A percentile compares a stretch with the other conserved stretches of the same genome.
Conservation (phyloP, 2,329 filamentous ascomycete species). For the Arthrobotrys pseudoclavata region DNA sequence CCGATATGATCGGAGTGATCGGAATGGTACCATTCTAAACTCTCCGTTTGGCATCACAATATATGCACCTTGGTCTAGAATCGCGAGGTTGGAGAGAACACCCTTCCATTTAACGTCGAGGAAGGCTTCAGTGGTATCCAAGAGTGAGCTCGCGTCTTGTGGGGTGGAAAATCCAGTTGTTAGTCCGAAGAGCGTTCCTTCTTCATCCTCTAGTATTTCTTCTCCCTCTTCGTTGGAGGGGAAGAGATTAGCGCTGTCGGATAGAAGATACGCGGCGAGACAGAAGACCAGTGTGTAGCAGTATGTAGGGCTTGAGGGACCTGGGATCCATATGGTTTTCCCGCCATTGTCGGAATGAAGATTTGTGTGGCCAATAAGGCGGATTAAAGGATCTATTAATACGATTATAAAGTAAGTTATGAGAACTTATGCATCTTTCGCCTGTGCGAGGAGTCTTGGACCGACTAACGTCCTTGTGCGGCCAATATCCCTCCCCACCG, state of each 20-base stretch:
- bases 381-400: slow-evolving; percentile 33
- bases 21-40: no score
- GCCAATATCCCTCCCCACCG: slow-evolving; percentile 31
- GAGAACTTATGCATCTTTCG: neutral
- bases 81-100: neutral
- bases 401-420: neutral
- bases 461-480: slow-evolving; percentile 35
- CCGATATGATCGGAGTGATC: neutral
- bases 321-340: neutral
- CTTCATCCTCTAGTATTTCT: neutral
- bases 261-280: slow-evolving; percentile 16
- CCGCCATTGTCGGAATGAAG: slow-evolving; percentile 4
- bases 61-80: neutral
- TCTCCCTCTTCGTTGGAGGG: neutral
- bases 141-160: neutral
- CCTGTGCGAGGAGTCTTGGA: neutral
- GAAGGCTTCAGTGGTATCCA: neutral
- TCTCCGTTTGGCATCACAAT: neutral
- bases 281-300: slow-evolving; percentile 36
- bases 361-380: slow-evolving; percentile 20
- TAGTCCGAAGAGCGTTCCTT: neutral
- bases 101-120: neutral
- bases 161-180: neutral
- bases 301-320: neutral
- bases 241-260: neutral